Percentiles rank a stretch among this genome's conserved stretches.
Conservation (phyloP, 306 rosid species). For the Potentilla sterilis region DNA sequence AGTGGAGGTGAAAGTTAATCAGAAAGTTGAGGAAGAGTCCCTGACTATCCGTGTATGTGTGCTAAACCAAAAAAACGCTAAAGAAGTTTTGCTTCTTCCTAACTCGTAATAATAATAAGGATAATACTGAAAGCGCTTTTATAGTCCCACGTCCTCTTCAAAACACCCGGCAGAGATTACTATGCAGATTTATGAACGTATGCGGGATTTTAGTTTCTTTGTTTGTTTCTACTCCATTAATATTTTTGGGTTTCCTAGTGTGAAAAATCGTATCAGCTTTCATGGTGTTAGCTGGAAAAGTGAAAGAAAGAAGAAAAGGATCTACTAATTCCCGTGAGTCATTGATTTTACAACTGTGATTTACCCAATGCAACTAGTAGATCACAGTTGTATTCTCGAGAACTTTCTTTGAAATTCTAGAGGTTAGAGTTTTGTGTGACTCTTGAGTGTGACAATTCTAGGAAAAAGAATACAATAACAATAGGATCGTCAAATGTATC, state of each 20-base stretch:
- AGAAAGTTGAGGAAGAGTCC: not conserved
- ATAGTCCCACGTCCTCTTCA: constrained; percentile 7
- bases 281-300: not conserved
- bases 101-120: not conserved
- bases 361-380: too few relatives aligned
- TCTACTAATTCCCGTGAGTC: not conserved
- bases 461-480: not conserved
- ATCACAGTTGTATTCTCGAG: too few relatives aligned
- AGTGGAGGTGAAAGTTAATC: not conserved
- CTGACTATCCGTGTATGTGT: not conserved
- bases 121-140: not conserved
- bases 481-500: not conserved
- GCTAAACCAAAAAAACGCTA: too few relatives aligned
- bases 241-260: not conserved
- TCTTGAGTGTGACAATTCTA: not conserved
- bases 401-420: too few relatives aligned
- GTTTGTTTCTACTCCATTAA: not conserved
- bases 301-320: not conserved
- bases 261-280: not conserved
- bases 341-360: not conserved
- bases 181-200: not conserved
- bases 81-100: not conserved
- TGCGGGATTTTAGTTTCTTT: not conserved
- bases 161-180: constrained; percentile 15
- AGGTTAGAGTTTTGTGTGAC: not conserved